These are phyloP conservation scores for Hypoxylon perforatum DNA, from an alignment of 495 filamentous ascomycete genomes.

Conservation along the genomic window DNA sequence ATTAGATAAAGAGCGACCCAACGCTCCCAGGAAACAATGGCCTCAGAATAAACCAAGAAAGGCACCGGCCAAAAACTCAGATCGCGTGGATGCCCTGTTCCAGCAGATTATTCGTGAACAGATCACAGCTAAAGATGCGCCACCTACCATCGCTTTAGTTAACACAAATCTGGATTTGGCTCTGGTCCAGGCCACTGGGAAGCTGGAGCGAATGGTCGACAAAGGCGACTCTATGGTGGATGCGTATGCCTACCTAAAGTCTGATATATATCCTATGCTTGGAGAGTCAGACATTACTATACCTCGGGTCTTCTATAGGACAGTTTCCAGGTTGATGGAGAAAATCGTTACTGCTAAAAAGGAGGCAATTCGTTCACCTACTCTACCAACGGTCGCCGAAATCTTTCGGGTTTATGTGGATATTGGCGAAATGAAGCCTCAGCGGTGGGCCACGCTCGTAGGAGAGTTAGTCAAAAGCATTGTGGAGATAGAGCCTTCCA, in stretches of 20 bases:
- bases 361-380: conserved; percentile 43
- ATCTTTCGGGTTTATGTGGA: conserved; percentile 53
- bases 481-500: conserved; percentile 39
- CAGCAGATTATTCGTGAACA: conserved; percentile 42
- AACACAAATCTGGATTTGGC: conserved; percentile 5
- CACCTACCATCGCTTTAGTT: not conserved
- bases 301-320: conserved; percentile 32
- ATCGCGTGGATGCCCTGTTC: conserved; percentile 39
- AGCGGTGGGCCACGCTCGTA: conserved; percentile 48
- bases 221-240: conserved; percentile 35
- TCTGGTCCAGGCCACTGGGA: conserved; percentile 45
- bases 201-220: conserved; percentile 52
- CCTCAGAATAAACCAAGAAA: conserved; percentile 2
- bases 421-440: conserved; percentile 44
- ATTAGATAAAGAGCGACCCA: not conserved
- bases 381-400: conserved; percentile 52
- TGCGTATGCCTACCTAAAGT: conserved; percentile 54
- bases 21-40: conserved; percentile 1
- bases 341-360: conserved; percentile 48
- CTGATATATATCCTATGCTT: conserved; percentile 49
- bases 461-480: conserved; percentile 48
- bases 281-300: conserved; percentile 24
- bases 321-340: conserved; percentile 40
- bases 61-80: not conserved
- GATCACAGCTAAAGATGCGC: conserved; percentile 6